These are phyloP conservation scores for Gautieria morchelliformis DNA, from an alignment of 768 basidiomycete genomes.

Conservation along the genomic window DNA sequence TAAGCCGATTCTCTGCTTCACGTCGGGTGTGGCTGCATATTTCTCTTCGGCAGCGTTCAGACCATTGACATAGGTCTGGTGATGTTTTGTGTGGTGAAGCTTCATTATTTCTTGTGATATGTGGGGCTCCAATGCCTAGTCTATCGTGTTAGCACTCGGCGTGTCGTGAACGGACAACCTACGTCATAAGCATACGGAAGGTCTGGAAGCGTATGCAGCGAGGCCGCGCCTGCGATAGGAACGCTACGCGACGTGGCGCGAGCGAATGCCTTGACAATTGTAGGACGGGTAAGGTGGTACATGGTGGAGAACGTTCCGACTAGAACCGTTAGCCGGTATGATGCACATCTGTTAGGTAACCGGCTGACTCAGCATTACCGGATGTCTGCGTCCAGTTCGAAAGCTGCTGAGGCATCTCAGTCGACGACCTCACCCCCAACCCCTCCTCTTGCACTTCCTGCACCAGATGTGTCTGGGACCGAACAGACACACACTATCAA, in stretches of 20 bases:
- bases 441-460: background rate
- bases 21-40: slow-evolving; percentile 42
- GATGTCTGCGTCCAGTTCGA: background rate
- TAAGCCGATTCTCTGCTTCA: slow-evolving; percentile 70
- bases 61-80: slow-evolving; percentile 86
- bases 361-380: background rate
- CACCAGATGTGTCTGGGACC: background rate
- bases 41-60: slow-evolving; percentile 87
- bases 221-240: slow-evolving; percentile 21
- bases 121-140: slow-evolving; percentile 80
- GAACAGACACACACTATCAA: background rate
- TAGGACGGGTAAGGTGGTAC: slow-evolving; percentile 36
- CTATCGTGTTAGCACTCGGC: background rate
- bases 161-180: slow-evolving; percentile 13
- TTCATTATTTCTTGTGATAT: slow-evolving; percentile 92
- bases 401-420: background rate
- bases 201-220: slow-evolving; percentile 64
- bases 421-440: background rate
- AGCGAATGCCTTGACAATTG: slow-evolving; percentile 36
- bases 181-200: slow-evolving; percentile 79
- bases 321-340: background rate
- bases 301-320: slow-evolving; percentile 23
- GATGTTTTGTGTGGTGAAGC: slow-evolving; percentile 78
- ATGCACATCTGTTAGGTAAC: background rate
- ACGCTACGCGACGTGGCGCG: slow-evolving; percentile 23